These are phyloP conservation scores for Trichoderma parareesei DNA, from an alignment of 495 filamentous ascomycete genomes.

Conservation along the genomic window DNA sequence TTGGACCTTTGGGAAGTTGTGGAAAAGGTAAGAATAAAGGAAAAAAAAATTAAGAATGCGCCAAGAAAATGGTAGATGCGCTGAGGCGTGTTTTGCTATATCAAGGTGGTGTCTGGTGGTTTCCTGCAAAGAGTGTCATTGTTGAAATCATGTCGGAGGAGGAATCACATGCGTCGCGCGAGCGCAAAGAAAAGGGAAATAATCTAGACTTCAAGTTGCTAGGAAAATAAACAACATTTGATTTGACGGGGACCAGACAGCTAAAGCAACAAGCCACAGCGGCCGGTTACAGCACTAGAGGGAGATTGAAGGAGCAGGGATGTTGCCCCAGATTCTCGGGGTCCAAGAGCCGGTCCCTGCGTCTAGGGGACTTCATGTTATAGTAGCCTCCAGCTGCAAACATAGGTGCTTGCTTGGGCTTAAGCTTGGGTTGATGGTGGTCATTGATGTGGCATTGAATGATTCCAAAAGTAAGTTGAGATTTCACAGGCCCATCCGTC, in stretches of 20 bases:
- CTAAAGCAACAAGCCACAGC: not conserved
- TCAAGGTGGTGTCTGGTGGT: not conserved
- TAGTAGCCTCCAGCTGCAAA: no score
- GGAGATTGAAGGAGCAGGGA: not conserved
- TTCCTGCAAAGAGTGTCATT: not conserved
- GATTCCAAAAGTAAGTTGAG: no score
- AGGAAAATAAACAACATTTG: not conserved
- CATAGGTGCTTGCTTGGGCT: no score
- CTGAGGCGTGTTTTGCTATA: not conserved
- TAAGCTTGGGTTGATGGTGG: no score
- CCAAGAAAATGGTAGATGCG: not conserved
- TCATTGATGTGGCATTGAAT: not conserved
- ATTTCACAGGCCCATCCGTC: no score
- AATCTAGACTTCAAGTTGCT: not conserved
- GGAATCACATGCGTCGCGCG: not conserved
- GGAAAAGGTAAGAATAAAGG: not conserved
- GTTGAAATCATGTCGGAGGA: not conserved
- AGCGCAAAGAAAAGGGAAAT: no score
- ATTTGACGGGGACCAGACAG: not conserved
- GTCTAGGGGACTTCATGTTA: not conserved
- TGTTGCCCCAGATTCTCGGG: constrained; percentile 10
- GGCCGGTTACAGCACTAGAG: not conserved
- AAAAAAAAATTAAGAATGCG: not conserved
- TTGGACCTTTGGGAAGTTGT: no score
- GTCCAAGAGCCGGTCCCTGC: constrained; percentile 7